Conservation (phyloP, 192 early-diverging fungal species). For the Oehlia diaphana region DNA sequence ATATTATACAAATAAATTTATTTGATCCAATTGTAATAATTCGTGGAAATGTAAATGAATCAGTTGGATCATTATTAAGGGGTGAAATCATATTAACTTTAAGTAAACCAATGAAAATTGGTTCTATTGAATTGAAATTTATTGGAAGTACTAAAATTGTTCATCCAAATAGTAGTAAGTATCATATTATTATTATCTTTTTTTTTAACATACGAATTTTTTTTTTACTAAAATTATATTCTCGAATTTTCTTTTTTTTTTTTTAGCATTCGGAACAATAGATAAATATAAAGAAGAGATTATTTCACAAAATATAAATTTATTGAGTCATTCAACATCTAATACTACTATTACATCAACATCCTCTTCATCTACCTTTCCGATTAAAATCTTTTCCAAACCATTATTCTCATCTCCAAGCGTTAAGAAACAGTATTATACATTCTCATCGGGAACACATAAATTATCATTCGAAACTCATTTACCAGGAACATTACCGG, state of each 20-base stretch:
- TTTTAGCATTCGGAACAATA: not conserved
- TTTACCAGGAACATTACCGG: slow-evolving; percentile 37
- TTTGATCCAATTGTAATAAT: slow-evolving; percentile 10
- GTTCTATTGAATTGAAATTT: slow-evolving; percentile 47
- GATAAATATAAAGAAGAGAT: not conserved
- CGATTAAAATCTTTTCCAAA: not conserved
- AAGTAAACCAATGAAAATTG: slow-evolving; percentile 49
- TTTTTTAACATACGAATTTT: too few species aligned
- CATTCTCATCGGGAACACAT: slow-evolving; percentile 31
- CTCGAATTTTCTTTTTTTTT: too few species aligned
- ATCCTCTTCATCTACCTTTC: not conserved
- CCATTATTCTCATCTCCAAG: not conserved
- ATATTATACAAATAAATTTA: not conserved
- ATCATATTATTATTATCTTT: too few species aligned
- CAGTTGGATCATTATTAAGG: slow-evolving; percentile 48
- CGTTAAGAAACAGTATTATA: slow-evolving; percentile 21
- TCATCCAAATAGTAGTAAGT: slow-evolving; percentile 37
- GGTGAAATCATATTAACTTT: slow-evolving; percentile 52
- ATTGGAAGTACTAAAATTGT: slow-evolving; percentile 49
- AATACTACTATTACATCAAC: too few species aligned
- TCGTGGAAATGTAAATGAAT: slow-evolving; percentile 42
- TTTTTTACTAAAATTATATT: too few species aligned
- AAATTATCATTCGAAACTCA: slow-evolving; percentile 36
- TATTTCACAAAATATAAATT: not conserved
- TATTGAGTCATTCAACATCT: not conserved